Conservation (phyloP, 495 filamentous ascomycete genomes). For the Annulohypoxylon moriforme region DNA sequence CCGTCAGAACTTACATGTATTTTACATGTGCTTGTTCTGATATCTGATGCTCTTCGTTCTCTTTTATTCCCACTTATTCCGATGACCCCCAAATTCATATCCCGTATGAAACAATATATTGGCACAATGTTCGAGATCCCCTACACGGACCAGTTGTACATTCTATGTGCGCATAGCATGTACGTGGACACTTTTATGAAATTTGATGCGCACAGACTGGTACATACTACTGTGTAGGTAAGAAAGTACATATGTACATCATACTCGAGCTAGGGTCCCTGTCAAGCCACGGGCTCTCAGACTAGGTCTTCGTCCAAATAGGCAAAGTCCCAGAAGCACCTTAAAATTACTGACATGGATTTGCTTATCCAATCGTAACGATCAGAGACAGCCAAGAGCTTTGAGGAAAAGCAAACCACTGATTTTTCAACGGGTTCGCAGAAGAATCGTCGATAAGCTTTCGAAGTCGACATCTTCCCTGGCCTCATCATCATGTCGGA, state of each 20-base stretch:
- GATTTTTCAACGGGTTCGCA: background rate
- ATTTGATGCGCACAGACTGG: constrained; percentile 8
- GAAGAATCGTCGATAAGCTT: constrained; percentile 27
- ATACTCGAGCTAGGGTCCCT: constrained; percentile 36
- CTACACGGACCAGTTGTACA: background rate
- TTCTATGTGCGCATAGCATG: background rate
- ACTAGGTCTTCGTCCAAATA: constrained; percentile 24
- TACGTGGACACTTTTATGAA: background rate
- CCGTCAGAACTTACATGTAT: background rate
- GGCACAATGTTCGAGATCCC: background rate
- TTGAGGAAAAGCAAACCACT: constrained; percentile 27
- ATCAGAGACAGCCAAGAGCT: constrained; percentile 1
- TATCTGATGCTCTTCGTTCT: background rate
- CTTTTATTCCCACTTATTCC: background rate
- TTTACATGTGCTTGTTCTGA: background rate
- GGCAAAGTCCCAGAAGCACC: constrained; percentile 42
- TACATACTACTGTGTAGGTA: no score
- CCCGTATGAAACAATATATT: constrained; percentile 6
- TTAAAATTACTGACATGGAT: constrained; percentile 49
- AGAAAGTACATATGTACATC: constrained; percentile 9
- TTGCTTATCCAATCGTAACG: constrained; percentile 32
- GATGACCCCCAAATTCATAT: background rate
- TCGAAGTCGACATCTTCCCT: constrained; percentile 23
- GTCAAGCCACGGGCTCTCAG: constrained; percentile 36
- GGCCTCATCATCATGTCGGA: constrained; percentile 10